Evolutionary conservation across 164 flowering plant species (phyloP), one percentile per base, ranked within the genome.

Genomic region (Piper longum): DNA sequence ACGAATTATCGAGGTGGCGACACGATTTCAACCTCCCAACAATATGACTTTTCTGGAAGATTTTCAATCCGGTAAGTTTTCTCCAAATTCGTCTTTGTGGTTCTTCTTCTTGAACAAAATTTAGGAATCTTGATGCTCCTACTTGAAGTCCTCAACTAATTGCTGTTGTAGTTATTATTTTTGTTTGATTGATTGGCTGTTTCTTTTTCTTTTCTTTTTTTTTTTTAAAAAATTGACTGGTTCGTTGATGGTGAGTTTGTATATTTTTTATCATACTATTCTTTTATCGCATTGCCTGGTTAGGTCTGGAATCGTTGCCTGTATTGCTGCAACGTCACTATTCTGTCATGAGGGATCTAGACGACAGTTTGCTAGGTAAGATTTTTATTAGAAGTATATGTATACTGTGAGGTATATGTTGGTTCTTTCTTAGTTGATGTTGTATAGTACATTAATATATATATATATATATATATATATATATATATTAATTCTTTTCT

Each of bases 321-420:
- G 72, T 71, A 66, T 77, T 81, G 66, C 76, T 92, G 67, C 95
- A 83, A 56, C 78, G 81, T 67, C 82, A 92, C 76, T 92, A 92
- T 66, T 78, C 88, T 1, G 61, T 87, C 72, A 62, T 92, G 77
- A 84, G 85, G 14, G 86, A 92, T 75, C 75, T 92, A 17, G 98
- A 92, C 73, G 86, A 80, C 72, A 92, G 93, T 59, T 80, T 92
- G 62, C 86, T 82, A 79, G 96, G 98, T 92, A 81, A 67, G 67
- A 7, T 58, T 39, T 63, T 42, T 51, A 26, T 44, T 43, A 43
- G 8, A 26, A 26, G 36, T 26, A 26, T 26, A 26, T 26, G 36
- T 26, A 26, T 26, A 26, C 36, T 26, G 36, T 26, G 36, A 26
- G 36, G 36, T 2, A 0, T 26, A 26, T 26, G 36, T 26, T 26